phyloP scores from a whole-genome alignment of 2,329 filamentous ascomycete genomes.

The Emericellopsis cladophorae region DNA sequence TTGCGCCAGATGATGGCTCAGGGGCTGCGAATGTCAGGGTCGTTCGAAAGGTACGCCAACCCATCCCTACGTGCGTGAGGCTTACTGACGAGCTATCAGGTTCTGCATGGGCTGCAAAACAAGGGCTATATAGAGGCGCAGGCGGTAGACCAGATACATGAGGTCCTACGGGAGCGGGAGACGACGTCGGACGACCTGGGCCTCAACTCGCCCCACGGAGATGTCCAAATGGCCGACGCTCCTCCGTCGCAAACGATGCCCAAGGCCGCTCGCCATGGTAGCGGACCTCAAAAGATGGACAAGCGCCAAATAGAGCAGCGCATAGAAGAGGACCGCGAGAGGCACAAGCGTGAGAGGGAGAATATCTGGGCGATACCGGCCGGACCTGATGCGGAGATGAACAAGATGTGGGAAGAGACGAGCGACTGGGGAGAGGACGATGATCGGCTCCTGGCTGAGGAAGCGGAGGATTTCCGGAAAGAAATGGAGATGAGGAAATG shows the following conservation, averaged over 20 bases:
- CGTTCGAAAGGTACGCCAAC: slow-evolving; percentile 55
- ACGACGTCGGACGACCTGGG: slow-evolving; percentile 43
- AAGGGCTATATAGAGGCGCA: slow-evolving; percentile 65
- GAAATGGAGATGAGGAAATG: slow-evolving; percentile 28
- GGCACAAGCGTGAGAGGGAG: slow-evolving; percentile 84
- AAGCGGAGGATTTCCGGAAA: slow-evolving; percentile 37
- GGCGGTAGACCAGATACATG: slow-evolving; percentile 68
- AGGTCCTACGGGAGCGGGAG: slow-evolving; percentile 70
- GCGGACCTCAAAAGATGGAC: slow-evolving; percentile 41
- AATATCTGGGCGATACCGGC: slow-evolving; percentile 81
- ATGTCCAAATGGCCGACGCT: slow-evolving; percentile 23
- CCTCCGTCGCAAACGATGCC: slow-evolving; percentile 27
- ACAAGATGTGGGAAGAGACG: slow-evolving; percentile 74
- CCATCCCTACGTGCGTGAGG: neutral
- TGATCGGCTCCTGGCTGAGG: slow-evolving; percentile 62
- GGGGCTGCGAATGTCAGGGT: slow-evolving; percentile 92
- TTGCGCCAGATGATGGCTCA: slow-evolving; percentile 74
- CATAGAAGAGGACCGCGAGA: slow-evolving; percentile 91
- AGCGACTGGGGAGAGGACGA: slow-evolving; percentile 86
- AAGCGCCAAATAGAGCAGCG: slow-evolving; percentile 88
- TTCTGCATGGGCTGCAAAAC: slow-evolving; percentile 54
- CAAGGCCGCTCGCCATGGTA: slow-evolving; percentile 17
- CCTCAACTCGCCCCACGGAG: slow-evolving; percentile 35
- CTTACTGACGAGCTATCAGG: slow-evolving; percentile 24
- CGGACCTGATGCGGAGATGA: slow-evolving; percentile 53